A percentile compares a stretch with the other conserved stretches of the same genome.
Evolutionary conservation across 2,329 filamentous ascomycete species (phyloP).

Genomic region (Coniella lustricola): DNA sequence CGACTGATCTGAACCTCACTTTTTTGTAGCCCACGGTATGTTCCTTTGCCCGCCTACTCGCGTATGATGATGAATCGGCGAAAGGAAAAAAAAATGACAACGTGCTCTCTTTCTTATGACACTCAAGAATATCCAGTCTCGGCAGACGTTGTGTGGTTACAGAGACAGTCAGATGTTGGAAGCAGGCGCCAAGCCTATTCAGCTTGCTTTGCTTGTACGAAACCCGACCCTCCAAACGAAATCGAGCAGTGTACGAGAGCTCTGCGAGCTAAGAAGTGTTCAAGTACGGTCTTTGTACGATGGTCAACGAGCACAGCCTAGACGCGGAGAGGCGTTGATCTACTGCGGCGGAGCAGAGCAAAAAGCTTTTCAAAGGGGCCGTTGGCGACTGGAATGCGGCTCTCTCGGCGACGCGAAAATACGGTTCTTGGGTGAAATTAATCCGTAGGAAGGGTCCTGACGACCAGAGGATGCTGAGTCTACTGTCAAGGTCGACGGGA

Average conservation of each 20-base stretch:
- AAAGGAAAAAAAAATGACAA: neutral
- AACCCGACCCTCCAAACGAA: slow-evolving; percentile 1
- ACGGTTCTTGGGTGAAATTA: neutral
- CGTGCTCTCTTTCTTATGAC: neutral
- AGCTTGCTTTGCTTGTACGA: neutral
- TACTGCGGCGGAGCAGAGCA: slow-evolving; percentile 5
- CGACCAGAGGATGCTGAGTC: slow-evolving; percentile 5
- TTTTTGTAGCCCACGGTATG: slow-evolving; percentile 9
- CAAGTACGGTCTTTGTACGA: slow-evolving; percentile 8
- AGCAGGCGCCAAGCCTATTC: slow-evolving; percentile 8
- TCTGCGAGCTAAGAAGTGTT: slow-evolving; percentile 1
- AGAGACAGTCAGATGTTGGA: slow-evolving; percentile 10
- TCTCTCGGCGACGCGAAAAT: neutral
- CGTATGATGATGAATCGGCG: slow-evolving; percentile 3
- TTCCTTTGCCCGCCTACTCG: neutral
- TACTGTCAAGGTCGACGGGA: slow-evolving; percentile 11
- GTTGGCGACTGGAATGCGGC: neutral
- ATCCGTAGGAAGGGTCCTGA: neutral
- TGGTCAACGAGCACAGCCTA: slow-evolving; percentile 6
- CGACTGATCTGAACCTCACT: neutral
- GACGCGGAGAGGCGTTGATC: neutral
- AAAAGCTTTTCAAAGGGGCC: slow-evolving; percentile 1
- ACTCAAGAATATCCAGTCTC: neutral
- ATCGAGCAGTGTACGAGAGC: slow-evolving; percentile 5
- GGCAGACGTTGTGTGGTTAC: slow-evolving; percentile 7